Base-by-base conservation (phyloP, 352 stramenopile genomes). In the Pythium phragmiticola region DNA sequence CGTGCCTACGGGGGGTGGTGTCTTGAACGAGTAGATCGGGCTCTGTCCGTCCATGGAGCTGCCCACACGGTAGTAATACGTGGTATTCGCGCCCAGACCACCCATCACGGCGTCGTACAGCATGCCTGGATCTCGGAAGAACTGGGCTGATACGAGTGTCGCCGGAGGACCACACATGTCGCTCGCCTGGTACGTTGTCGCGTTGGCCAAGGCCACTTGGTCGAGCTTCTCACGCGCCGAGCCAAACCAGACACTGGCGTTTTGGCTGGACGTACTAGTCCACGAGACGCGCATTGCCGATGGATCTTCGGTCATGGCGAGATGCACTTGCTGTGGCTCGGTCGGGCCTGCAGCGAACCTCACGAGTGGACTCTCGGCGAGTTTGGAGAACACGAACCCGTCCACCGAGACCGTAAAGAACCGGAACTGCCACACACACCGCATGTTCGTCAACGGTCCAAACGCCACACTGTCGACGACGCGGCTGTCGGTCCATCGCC, bases 351-450 rank as follows among this genome's bases (percentile, higher is more conserved):
- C 63, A 66, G 5, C 61, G 70, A 45, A 76, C 7, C n/a, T 16
- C 43, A 62, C 42, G 43, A 34, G 30, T 12, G 16, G 26, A 30
- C 26, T 30, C 26, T 26, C 30, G 43, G 55, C 43, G 55, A 78
- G 7, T 23, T 51, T 30, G 26, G 26, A 30, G 26, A 30, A 30
- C 26, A 1, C 26, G 26, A 30, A 5, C 26, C 26, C 26, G 26
- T 30, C 26, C 26, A 0, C 26, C 26, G 26, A 30, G 26, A 30
- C 26, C 26, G 26, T 30, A 30, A 30, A 30, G 26, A 30, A 30
- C 26, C 26, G 64, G 48, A 83, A 76, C 51, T 76, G 70, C 30
- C 61, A 76, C 58, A 62, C 41, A 55, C 66, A 76, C 19, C 70
- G 66, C 58, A 69, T 67, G 58, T 76, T 76, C 45, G 60, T 41